These are phyloP conservation scores for Hypoxylon lienhwacheense DNA, from an alignment of 495 filamentous ascomycete species.

Conservation along the genomic window DNA sequence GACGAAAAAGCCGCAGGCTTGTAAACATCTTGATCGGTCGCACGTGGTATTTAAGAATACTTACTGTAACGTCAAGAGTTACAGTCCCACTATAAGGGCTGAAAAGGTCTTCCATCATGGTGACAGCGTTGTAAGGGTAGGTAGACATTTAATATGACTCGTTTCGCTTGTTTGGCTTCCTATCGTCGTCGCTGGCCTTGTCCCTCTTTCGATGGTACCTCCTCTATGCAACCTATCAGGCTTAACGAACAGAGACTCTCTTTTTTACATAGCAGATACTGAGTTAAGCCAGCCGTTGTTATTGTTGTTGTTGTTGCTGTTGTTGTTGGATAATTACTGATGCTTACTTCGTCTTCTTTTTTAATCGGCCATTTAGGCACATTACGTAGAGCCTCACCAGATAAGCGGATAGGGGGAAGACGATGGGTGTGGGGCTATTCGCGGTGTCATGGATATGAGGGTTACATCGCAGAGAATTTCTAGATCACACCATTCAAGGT, in stretches of 20 bases:
- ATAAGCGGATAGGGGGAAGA: constrained; percentile 17
- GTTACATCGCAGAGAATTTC: constrained; percentile 24
- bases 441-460: constrained; percentile 5
- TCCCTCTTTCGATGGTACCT: neutral
- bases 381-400: constrained; percentile 28
- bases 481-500: constrained; percentile 23
- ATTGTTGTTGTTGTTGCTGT: neutral
- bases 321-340: neutral
- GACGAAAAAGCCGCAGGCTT: too few species aligned
- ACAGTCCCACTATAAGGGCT: too few species aligned
- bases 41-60: too few species aligned
- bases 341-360: constrained; percentile 4
- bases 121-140: too few species aligned
- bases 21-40: too few species aligned
- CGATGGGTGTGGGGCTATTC: constrained; percentile 4
- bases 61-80: too few species aligned
- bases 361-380: constrained; percentile 21
- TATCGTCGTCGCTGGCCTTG: too few species aligned
- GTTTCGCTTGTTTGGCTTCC: too few species aligned
- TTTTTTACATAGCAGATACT: neutral
- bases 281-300: neutral
- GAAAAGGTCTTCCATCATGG: too few species aligned
- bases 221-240: constrained; percentile 1
- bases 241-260: neutral
- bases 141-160: too few species aligned